Percentiles rank a stretch among this genome's conserved stretches.
Evolutionary conservation across 2,329 filamentous ascomycete genomes (phyloP).

Genomic region (Aquanectria penicillioides): DNA sequence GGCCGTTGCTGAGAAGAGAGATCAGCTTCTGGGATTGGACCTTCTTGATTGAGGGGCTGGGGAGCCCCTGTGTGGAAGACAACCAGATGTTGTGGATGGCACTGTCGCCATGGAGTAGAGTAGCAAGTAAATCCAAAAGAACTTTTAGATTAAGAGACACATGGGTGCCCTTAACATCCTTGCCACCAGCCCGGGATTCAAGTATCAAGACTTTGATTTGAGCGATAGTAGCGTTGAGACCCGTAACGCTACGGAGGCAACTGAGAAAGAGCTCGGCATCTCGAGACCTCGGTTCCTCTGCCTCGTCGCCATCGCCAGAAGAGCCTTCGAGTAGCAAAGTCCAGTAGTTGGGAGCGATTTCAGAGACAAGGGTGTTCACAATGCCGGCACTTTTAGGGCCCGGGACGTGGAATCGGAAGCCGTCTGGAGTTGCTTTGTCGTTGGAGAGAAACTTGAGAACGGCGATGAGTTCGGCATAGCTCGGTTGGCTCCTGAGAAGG

Average conservation of each 20-base stretch:
- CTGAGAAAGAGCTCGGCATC: conserved; percentile 64
- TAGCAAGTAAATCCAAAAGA: conserved; percentile 55
- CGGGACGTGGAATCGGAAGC: conserved; percentile 53
- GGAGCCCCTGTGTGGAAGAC: conserved; percentile 39
- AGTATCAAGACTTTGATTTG: conserved; percentile 72
- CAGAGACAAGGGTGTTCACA: conserved; percentile 76
- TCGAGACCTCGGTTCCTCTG: conserved; percentile 31
- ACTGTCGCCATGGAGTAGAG: conserved; percentile 51
- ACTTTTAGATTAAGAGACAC: conserved; percentile 55
- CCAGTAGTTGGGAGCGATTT: conserved; percentile 88
- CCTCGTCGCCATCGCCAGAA: conserved; percentile 20
- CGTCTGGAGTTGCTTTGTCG: conserved; percentile 21
- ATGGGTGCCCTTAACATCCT: conserved; percentile 53
- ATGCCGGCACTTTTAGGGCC: conserved; percentile 78
- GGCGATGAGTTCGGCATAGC: conserved; percentile 63
- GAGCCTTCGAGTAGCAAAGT: conserved; percentile 62
- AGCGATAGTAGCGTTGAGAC: conserved; percentile 80
- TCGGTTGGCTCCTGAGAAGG: conserved; percentile 69
- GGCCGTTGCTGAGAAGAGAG: conserved; percentile 59
- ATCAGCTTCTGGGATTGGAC: conserved; percentile 51
- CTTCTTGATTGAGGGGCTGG: conserved; percentile 41
- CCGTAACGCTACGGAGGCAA: conserved; percentile 78
- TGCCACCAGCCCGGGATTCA: conserved; percentile 54
- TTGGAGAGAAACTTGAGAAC: conserved; percentile 63
- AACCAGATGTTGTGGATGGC: conserved; percentile 53